Evolutionary conservation across 2,329 filamentous ascomycete species (phyloP), one percentile per base, ranked within the genome.

Genomic region (Rosellinia necatrix): DNA sequence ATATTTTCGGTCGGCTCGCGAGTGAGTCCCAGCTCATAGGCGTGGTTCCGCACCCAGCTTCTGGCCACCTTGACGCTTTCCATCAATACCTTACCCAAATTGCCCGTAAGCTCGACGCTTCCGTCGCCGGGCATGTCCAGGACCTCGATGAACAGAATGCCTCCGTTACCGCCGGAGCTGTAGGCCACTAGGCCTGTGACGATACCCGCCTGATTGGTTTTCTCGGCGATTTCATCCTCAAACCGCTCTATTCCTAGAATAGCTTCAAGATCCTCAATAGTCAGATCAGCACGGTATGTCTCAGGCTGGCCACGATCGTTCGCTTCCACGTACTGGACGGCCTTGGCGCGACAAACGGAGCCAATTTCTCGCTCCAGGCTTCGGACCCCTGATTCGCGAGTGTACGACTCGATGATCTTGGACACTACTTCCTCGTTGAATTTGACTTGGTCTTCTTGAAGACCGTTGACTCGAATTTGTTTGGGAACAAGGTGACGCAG

Each of bases 141-240:
- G 40, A 97, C 91, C 75, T 99, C 94, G 66, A 99, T 99, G 79
- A 99, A 99, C 53, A 99, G 82, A 68, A 99, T 99, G 70, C 90
- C 92, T 60, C 94, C 94, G 72, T 97, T 93, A 43, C 92, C 92
- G 46, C 94, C 93, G 3, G 88, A 89, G 68, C 88, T 91, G 77
- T 97, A 99, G 7, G 94, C 94, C 13, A 99, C 94, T 27, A 99
- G 86, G 12, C 94, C 94, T 0, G 94, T 99, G 32, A 99, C 93
- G 53, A 99, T 90, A 53, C 94, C 94, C 1, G 94, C 93, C 15
- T 92, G 86, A 63, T 83, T 81, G 71, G 84, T 85, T 69, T 90
- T 91, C 72, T 96, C 93, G 10, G 94, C 91, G 67, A 99, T 91
- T 75, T 99, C 94, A 72, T 97, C 92, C 68, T 97, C 91, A 68